phyloP scores from a whole-genome alignment of 139 green algal species.

The Haematococcus sp. region DNA sequence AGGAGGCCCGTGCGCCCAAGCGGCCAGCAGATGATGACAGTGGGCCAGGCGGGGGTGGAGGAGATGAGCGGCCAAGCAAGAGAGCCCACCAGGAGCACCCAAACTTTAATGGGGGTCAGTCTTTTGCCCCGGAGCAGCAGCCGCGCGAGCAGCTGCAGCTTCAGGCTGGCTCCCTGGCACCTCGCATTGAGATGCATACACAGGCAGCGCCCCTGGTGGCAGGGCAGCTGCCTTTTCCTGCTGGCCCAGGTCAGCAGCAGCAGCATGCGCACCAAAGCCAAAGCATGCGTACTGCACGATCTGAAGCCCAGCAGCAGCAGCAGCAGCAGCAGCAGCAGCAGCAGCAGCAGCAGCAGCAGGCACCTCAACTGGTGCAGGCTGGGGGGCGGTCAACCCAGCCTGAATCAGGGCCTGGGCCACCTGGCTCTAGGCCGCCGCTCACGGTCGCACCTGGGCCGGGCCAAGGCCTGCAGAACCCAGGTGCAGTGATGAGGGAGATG shows the following conservation, averaged over 20 bases:
- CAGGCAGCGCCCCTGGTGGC: background rate
- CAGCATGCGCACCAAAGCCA: background rate
- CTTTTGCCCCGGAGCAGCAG: constrained; percentile 3
- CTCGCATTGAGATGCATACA: too few species aligned
- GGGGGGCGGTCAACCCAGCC: too few species aligned
- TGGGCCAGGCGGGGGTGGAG: background rate
- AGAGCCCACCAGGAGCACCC: background rate
- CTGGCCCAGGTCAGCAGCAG: background rate
- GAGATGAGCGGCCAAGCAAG: background rate
- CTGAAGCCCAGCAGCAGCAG: background rate
- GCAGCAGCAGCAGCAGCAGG: background rate
- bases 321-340: background rate
- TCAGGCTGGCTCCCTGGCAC: background rate
- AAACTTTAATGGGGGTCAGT: background rate
- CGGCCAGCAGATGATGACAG: background rate
- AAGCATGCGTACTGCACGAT: background rate
- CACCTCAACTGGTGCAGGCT: too few species aligned
- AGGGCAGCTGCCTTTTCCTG: background rate
- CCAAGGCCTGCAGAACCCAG: too few species aligned
- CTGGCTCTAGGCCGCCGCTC: too few species aligned
- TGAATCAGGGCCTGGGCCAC: too few species aligned
- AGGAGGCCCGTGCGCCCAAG: background rate
- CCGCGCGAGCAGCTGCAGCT: constrained; percentile 3
- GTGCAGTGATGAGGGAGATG: too few species aligned
- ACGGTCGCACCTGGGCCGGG: too few species aligned